phyloP scores from a whole-genome alignment of 169 alveolate genomes.

The Fabrea salina region DNA sequence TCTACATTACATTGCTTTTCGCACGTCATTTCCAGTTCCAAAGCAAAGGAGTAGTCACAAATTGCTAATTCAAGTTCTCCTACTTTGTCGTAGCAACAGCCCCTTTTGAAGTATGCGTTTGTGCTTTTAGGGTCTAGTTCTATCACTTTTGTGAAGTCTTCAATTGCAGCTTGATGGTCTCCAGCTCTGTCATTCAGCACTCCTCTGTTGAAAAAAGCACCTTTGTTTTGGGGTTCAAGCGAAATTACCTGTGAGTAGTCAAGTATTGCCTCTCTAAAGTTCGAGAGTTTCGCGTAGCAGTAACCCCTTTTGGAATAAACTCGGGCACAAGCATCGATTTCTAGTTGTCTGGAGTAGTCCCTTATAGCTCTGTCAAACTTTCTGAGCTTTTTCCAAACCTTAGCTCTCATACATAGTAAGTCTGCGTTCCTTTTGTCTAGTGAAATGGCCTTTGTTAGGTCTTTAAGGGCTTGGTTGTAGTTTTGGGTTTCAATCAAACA shows the following conservation, averaged over 20 bases:
- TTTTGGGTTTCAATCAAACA: slow-evolving; percentile 78
- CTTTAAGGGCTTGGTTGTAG: slow-evolving; percentile 73
- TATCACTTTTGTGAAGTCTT: slow-evolving; percentile 76
- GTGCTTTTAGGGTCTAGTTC: slow-evolving; percentile 79
- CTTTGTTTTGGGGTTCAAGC: slow-evolving; percentile 47
- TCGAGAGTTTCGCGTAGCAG: slow-evolving; percentile 56
- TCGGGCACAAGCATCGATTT: slow-evolving; percentile 25
- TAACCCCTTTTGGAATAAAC: slow-evolving; percentile 59
- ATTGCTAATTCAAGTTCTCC: slow-evolving; percentile 70
- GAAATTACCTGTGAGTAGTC: slow-evolving; percentile 58
- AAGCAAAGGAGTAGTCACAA: slow-evolving; percentile 66
- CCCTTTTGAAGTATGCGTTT: slow-evolving; percentile 84
- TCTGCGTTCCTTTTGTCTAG: slow-evolving; percentile 68
- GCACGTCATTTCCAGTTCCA: slow-evolving; percentile 63
- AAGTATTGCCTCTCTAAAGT: slow-evolving; percentile 59
- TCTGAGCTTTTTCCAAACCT: slow-evolving; percentile 72
- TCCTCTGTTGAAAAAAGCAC: slow-evolving; percentile 69
- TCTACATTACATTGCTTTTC: background rate
- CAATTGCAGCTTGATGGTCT: slow-evolving; percentile 65
- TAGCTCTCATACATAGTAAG: slow-evolving; percentile 68
- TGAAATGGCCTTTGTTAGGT: slow-evolving; percentile 70
- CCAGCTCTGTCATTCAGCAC: slow-evolving; percentile 63
- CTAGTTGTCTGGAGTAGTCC: slow-evolving; percentile 60
- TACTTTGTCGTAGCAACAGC: slow-evolving; percentile 83
- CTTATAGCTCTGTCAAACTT: slow-evolving; percentile 68